Base-by-base conservation (phyloP, 2,329 filamentous ascomycete species). In the Sporothrix brasiliensis region DNA sequence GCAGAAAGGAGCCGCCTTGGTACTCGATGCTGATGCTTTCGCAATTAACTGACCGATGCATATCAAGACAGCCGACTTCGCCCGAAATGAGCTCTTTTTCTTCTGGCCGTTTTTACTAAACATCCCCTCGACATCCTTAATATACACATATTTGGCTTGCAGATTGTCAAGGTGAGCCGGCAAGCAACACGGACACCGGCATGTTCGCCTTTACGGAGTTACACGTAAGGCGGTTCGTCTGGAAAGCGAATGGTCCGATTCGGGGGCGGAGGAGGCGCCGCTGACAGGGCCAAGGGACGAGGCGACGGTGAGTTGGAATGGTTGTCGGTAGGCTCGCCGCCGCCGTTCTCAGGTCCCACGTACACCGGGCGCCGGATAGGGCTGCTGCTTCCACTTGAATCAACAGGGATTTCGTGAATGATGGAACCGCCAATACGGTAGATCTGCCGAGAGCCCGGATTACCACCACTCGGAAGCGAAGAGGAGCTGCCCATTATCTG, bases 241-340 rank as follows among this genome's bases (percentile, higher is more conserved):
- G 81, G 80, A 69, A 84, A 84, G 4, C 81, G 80, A 72, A 85
- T 82, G 19, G 79, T 80, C 71, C 82, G 79, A 44, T 11, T 30
- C 13, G 67, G 54, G 27, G 24, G 56, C 11, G 39, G 60, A 14
- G 50, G 14, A 21, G 52, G 16, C 14, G 49, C 5, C 2, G 56
- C 14, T 13, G 52, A 30, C 49, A 14, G 2, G 2, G 30, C 61
- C 24, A 11, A 1, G 41, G 41, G 60, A 7, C 60, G 60, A 41
- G 41, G 61, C 24, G 58, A 47, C 11, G 58, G 39, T 2, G 58
- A 47, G 61, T 50, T 65, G 24, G 47, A 65, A 34, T 34, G 4
- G 21, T 13, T 50, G 7, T 24, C 27, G 52, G 24, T 10, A 41
- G 44, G n/a, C 19, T 30, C 39, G 27, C 27, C 49, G 24, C 52